Evolutionary conservation across 306 rosid genomes (phyloP).

Genomic region (Spatholobus suberectus): DNA sequence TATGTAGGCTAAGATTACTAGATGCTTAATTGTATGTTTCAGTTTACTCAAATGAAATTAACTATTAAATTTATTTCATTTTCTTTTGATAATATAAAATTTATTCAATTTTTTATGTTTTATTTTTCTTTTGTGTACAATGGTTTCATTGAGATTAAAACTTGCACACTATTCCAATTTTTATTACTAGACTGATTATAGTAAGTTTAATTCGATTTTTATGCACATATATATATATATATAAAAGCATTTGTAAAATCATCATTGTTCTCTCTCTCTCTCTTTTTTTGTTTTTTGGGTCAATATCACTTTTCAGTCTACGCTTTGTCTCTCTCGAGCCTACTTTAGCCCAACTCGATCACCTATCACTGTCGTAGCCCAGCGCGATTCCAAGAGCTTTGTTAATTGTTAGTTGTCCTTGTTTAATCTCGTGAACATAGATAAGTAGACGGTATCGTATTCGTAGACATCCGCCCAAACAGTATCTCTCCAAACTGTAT

Average conservation of each 20-base stretch:
- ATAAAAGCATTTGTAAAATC: background rate
- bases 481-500: background rate
- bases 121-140: background rate
- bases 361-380: background rate
- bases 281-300: background rate
- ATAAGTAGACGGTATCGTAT: too few species aligned
- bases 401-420: background rate
- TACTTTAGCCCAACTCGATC: background rate
- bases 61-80: background rate
- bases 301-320: background rate
- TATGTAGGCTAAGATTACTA: background rate
- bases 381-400: background rate
- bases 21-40: background rate
- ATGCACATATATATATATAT: background rate
- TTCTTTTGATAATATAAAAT: background rate
- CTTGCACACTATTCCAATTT: too few species aligned
- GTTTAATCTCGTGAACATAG: too few species aligned
- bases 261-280: too few species aligned
- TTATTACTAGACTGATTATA: too few species aligned
- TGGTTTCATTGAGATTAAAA: too few species aligned
- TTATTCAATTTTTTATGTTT: background rate
- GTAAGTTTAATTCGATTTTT: too few species aligned
- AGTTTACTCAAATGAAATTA: background rate
- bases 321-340: background rate
- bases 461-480: too few species aligned